Evolutionary conservation across 345 rosid genomes (phyloP).

Genomic region (Zanthoxylum bungeanum): DNA sequence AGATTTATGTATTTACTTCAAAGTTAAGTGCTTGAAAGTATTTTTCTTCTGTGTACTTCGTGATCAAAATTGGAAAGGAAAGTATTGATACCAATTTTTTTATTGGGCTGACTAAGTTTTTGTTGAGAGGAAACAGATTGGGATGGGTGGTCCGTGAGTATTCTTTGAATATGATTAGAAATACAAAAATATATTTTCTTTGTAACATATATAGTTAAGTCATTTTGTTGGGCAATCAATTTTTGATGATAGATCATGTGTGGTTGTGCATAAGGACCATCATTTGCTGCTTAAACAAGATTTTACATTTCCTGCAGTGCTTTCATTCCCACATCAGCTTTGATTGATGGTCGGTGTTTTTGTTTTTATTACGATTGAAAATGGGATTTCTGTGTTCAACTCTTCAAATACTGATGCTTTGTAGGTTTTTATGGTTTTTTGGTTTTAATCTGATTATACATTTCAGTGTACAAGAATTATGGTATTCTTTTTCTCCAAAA

Average conservation of each 20-base stretch:
- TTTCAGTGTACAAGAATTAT: neutral
- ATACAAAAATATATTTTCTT: neutral
- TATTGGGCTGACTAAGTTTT: neutral
- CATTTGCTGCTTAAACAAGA: neutral
- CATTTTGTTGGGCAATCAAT: neutral
- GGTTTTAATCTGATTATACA: too few relatives aligned
- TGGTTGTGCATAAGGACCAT: too few relatives aligned
- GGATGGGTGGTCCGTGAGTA: neutral
- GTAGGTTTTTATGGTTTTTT: too few relatives aligned
- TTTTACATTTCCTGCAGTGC: neutral
- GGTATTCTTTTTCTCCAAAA: neutral
- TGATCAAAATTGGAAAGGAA: neutral
- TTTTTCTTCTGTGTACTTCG: neutral
- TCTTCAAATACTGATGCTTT: neutral
- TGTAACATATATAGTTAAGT: neutral
- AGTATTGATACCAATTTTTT: neutral
- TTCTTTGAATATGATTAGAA: neutral
- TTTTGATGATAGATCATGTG: neutral
- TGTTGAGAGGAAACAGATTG: neutral
- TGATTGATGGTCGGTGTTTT: neutral
- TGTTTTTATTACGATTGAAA: neutral
- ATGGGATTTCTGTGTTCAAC: neutral
- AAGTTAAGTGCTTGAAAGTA: neutral
- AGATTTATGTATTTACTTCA: neutral
- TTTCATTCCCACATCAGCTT: neutral